Evolutionary conservation across 352 stramenopile genomes (phyloP), one percentile per base, ranked within the genome.

Genomic region (Phytophthora boehmeriae): DNA sequence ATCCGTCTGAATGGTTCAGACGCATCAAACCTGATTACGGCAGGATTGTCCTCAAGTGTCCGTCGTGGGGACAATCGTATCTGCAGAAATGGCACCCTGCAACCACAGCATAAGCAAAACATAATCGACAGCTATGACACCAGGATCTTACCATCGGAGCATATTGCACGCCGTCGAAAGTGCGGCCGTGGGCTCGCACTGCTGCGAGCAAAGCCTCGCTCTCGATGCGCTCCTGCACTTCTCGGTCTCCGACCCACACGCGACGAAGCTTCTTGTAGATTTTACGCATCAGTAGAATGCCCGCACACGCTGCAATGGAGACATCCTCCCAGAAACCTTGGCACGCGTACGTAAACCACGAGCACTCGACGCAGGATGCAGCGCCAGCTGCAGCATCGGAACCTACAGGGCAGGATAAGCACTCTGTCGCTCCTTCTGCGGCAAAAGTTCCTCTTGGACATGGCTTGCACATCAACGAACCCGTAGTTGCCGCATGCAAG

Each of bases 321-420:
- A 92, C 54, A 41, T 89, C 66, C 45, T 73, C 59, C 71, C 69
- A 88, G 54, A 92, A 92, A n/a, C 72, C 75, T 36, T 72, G 52
- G 51, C 80, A 90, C 22, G 54, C 66, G 28, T 76, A 76, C 19
- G 72, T 79, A 39, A 84, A 83, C 61, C 75, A 90, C 30, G 50
- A 66, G 55, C 80, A 92, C 17, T 68, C 34, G 14, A 76, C 55
- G 59, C 80, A 92, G 3, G 35, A 47, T 1, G 51, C 68, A 27
- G 82, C 66, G 10, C 80, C 78, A 5, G 51, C 11, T 14, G 51
- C 23, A 5, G 78, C 53, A 25, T 83, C 82, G 3, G 72, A 36
- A 17, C 76, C 76, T 16, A 59, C 30, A 5, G 60, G 55, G 53
- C 82, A 92, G 23, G 36, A 25, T n/a, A 52, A 48, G 59, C 80